Conservation (phyloP, 306 rosid genomes). For the Acacia crassicarpa region DNA sequence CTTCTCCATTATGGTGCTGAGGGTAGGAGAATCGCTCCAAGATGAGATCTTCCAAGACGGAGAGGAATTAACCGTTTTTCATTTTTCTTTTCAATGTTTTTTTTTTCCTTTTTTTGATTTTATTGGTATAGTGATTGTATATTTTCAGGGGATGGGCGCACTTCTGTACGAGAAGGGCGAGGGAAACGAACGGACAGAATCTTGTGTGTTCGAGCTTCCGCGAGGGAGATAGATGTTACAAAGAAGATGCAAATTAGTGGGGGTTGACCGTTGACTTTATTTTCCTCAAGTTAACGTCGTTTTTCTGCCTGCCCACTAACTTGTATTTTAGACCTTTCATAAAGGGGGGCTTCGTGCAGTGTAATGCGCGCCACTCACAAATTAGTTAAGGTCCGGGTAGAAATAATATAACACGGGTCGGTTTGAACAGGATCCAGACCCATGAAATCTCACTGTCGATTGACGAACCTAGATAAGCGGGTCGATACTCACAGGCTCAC, state of each 20-base stretch:
- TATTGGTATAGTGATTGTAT: not conserved
- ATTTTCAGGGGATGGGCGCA: not conserved
- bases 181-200: constrained; percentile 41
- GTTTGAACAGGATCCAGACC: constrained; percentile 28
- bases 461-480: not conserved
- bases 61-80: constrained; percentile 26
- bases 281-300: not conserved
- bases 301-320: constrained; percentile 33
- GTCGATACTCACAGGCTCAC: not conserved
- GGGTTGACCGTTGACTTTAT: constrained; percentile 42
- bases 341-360: constrained; percentile 22
- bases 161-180: constrained; percentile 1
- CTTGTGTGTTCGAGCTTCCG: not conserved
- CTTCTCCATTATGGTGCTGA: constrained; percentile 49
- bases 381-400: not conserved
- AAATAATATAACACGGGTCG: not conserved
- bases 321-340: not conserved
- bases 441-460: not conserved
- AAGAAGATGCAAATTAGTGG: too few relatives aligned
- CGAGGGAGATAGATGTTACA: not conserved
- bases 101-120: not conserved
- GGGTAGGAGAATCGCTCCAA: constrained; percentile 21
- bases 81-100: not conserved
- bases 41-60: constrained; percentile 1
- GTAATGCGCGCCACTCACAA: constrained; percentile 36